phyloP scores from a whole-genome alignment of 805 yeast species.

The Lipomyces anomalus region DNA sequence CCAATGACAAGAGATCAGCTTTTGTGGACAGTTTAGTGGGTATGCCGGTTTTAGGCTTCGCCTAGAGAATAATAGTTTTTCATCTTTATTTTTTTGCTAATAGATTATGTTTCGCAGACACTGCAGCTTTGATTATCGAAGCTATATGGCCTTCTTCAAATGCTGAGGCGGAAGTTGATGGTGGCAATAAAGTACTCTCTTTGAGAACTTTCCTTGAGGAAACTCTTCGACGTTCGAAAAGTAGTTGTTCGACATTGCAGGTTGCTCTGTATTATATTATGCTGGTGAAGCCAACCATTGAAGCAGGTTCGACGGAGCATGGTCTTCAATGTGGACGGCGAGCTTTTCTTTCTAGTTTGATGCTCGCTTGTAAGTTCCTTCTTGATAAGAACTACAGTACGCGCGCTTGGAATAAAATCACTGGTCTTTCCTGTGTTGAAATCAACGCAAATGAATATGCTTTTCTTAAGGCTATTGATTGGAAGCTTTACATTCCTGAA shows the following conservation, averaged over 20 bases:
- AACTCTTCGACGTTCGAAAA: constrained; percentile 45
- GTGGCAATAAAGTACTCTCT: constrained; percentile 31
- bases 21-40: constrained; percentile 22
- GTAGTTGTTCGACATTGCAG: constrained; percentile 58
- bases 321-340: constrained; percentile 51
- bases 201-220: constrained; percentile 36
- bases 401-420: constrained; percentile 66
- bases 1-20: constrained; percentile 8
- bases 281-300: constrained; percentile 37
- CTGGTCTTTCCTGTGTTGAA: constrained; percentile 53
- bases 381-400: constrained; percentile 69
- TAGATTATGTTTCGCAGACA: constrained; percentile 20
- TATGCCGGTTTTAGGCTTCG: constrained; percentile 22
- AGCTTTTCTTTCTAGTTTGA: constrained; percentile 59
- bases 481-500: constrained; percentile 50
- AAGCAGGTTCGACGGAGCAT: constrained; percentile 17
- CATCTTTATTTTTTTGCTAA: not conserved
- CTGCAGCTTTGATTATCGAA: constrained; percentile 29
- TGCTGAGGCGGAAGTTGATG: constrained; percentile 26
- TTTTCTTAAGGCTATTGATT: constrained; percentile 50
- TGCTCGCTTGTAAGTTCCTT: constrained; percentile 64
- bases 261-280: constrained; percentile 61
- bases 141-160: constrained; percentile 33
- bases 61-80: not conserved
- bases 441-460: constrained; percentile 50